Base-by-base conservation (phyloP, 2,329 filamentous ascomycete genomes). In the Fusarium caatingaense region DNA sequence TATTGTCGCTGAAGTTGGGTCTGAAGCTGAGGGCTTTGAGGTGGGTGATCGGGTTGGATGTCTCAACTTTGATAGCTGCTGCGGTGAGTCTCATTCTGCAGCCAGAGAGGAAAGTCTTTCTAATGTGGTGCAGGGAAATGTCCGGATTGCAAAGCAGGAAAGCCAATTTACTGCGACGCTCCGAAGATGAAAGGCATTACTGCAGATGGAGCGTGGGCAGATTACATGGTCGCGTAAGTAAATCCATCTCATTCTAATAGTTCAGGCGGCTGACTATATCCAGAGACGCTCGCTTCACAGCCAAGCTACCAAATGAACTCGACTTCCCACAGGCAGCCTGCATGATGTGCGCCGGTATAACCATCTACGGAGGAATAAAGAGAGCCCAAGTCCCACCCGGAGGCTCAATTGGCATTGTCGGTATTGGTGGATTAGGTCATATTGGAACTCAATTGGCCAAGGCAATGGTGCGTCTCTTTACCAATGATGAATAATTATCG, bases 61-160 rank as follows among this genome's bases (percentile, higher is more conserved):
- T 16, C 44, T 66, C 8, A 61, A 66, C 25, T 66, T 66, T 40
- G 64, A 66, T 3, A 51, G 50, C 40, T 66, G 46, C 4, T 66
- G 41, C 10, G 49, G 56, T 51, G 30, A 4, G 49, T 1, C 25
- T 9, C 25, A n/a, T n/a, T n/a, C n/a, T n/a, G n/a, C n/a, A n/a
- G n/a, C n/a, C n/a, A n/a, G n/a, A n/a, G n/a, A n/a, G n/a, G n/a
- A n/a, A n/a, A n/a, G n/a, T n/a, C n/a, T n/a, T n/a, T n/a, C n/a
- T n/a, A n/a, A n/a, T n/a, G n/a, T n/a, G n/a, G n/a, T n/a, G n/a
- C n/a, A n/a, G n/a, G 25, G 0, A 47, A 42, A 4, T 66, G 55
- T 2, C 61, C 49, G 0, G 61, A 34, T 1, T 66, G 48, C 1
- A 54, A 55, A 3, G 12, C 32, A 4, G 32, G 45, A 1, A 66